Base-by-base conservation (phyloP, 192 early-diverging fungal genomes). In the Endogone sp. region DNA sequence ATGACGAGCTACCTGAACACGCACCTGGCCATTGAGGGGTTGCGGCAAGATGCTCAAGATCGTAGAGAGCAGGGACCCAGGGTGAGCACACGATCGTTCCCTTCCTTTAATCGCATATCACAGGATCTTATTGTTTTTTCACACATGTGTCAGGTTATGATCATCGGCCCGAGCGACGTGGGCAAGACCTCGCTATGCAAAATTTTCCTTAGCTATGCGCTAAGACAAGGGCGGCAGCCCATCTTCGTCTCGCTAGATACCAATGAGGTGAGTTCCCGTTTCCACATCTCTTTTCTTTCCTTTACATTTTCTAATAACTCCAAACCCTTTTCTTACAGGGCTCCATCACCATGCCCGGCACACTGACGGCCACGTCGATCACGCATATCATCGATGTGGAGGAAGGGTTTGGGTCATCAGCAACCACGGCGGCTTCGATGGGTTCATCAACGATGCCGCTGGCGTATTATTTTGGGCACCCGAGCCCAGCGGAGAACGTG, bases 141-240 rank as follows among this genome's bases (percentile, higher is more conserved):
- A 27, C 9, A 3, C 30, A 60, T 22, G 21, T 4, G 37, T 63
- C 71, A 90, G 77, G 90, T 97, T 2, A 73, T 99, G 77, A 82
- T 99, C 16, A 86, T 97, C 0, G 98, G 98, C 0, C 94, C 96
- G 2, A 80, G 90, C 30, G 95, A 99, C 75, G 86, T 93, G 20
- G 98, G 98, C 23, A 99, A 99, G 75, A 94, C 95, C 2, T 88
- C 93, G 0, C 71, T 98, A 22, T 84, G 86, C 28, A 94, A 93
- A 62, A 90, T 93, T 13, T 80, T 99, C 16, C 68, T 93, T n/a
- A 95, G 92, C 72, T 99, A 99, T 64, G 90, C 91, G 0, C 81
- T 92, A 13, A 82, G 93, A 28, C 86, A 91, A 70, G 86, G 84
- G 4, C 84, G 85, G 30, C 77, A 81, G 11, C 93, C 94, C 2